Evolutionary conservation across 1,139 yeast species (phyloP), one percentile per base, ranked within the genome.

Genomic region (Geotrichum cucujoidarum): DNA sequence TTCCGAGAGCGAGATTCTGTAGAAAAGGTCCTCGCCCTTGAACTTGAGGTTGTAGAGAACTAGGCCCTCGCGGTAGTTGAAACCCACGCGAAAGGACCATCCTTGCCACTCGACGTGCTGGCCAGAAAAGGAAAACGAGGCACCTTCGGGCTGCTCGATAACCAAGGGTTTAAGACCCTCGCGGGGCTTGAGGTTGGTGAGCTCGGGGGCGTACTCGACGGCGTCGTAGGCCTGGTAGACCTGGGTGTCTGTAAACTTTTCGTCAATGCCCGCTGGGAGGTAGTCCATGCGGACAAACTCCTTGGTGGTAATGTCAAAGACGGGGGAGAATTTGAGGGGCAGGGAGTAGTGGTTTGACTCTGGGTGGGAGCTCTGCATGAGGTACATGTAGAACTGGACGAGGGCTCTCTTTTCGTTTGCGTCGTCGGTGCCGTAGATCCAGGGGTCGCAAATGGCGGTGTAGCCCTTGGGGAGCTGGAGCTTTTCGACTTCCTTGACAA

Each of bases 391-490:
- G 68, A 81, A 72, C 65, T 87, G 75, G 62, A 80, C 80, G 45
- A 80, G 72, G 44, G 82, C 77, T 40, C 89, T 94, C 81, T 89
- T 83, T 67, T 83, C 73, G 63, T 35, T 21, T 10, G 38, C 17
- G 27, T 20, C 27, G 38, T 83, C 90, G 36, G 88, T 82, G 57
- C 95, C 95, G 64, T 86, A 86, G 74, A 86, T 86, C 95, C 95
- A 87, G 45, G 92, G 90, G 63, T 87, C 60, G 22, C 51, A 42
- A 29, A 81, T 79, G 30, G 53, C 58, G 16, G 49, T 45, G 47
- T 54, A 56, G 16, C 53, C 58, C 43, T 60, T 55, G 86, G 88
- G 59, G 80, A 72, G 57, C 76, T 73, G 68, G 79, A 75, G 63
- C 78, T 81, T 55, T 22, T 53, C 52, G 46, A 73, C 60, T 41